phyloP scores from a whole-genome alignment of 1,284 basidiomycete genomes.

The Albatrellus sp. region DNA sequence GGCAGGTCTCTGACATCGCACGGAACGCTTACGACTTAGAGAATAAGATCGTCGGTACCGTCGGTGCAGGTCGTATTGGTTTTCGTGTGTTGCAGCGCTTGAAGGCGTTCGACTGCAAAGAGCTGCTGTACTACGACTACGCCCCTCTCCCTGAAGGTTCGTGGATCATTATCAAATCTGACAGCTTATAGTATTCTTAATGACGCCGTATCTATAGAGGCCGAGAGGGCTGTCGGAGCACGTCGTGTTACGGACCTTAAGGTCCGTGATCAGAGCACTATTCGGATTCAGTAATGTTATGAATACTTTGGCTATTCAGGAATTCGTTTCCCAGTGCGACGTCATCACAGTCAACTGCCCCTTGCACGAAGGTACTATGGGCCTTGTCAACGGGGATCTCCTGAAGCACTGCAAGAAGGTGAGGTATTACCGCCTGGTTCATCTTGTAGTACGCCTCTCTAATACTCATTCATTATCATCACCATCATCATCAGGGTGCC shows the following conservation, averaged over 20 bases:
- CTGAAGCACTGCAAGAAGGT: conserved; percentile 83
- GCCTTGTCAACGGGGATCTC: conserved; percentile 74
- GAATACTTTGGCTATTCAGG: conserved; percentile 24
- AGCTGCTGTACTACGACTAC: conserved; percentile 92
- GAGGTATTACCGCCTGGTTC: neutral
- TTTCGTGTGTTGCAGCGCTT: conserved; percentile 86
- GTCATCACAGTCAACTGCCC: conserved; percentile 87
- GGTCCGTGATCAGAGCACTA: conserved; percentile 12
- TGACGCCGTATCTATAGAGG: conserved; percentile 26
- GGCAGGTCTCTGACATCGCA: conserved; percentile 76
- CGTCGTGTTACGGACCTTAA: conserved; percentile 76
- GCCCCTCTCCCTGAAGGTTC: conserved; percentile 60
- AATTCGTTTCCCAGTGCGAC: conserved; percentile 77
- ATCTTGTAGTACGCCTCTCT: neutral
- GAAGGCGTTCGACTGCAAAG: conserved; percentile 81
- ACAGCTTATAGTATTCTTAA: neutral
- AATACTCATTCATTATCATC: neutral
- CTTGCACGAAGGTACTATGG: conserved; percentile 78
- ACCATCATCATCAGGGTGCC: conserved; percentile 32
- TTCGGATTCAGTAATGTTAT: neutral
- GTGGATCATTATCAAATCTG: conserved; percentile 1
- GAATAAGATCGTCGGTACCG: conserved; percentile 83
- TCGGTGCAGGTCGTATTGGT: conserved; percentile 81
- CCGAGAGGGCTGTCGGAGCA: conserved; percentile 59
- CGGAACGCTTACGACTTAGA: conserved; percentile 83